Conservation (phyloP, 306 rosid species). For the Lablab purpureus region DNA sequence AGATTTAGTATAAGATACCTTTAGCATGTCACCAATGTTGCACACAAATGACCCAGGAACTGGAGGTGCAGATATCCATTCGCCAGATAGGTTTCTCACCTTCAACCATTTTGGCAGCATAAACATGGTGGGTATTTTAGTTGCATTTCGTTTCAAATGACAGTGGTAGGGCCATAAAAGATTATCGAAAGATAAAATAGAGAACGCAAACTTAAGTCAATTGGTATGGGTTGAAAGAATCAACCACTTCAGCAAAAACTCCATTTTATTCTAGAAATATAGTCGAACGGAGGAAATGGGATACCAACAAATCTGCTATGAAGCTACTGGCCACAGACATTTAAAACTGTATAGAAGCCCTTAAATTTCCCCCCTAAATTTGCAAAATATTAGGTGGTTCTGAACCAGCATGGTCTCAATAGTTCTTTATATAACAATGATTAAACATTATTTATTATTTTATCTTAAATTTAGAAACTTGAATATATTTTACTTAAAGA, state of each 20-base stretch:
- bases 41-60: conserved; percentile 85
- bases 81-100: conserved; percentile 87
- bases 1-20: conserved; percentile 57
- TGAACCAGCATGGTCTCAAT: no score
- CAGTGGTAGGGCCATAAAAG: not conserved
- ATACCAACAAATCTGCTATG: not conserved
- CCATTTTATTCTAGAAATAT: conserved; percentile 7
- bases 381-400: no score
- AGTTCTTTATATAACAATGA: no score
- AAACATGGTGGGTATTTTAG: not conserved
- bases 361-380: no score
- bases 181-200: not conserved
- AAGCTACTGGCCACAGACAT: not conserved
- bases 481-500: no score
- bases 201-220: not conserved
- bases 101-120: conserved; percentile 49
- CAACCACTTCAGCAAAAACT: not conserved
- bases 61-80: conserved; percentile 96
- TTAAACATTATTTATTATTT: no score
- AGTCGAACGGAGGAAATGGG: not conserved
- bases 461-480: no score
- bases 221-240: not conserved
- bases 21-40: conserved; percentile 95
- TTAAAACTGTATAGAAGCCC: not conserved
- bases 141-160: not conserved